Conservation (phyloP, 1,284 basidiomycete genomes). For the Ceratobasidium papillatum region DNA sequence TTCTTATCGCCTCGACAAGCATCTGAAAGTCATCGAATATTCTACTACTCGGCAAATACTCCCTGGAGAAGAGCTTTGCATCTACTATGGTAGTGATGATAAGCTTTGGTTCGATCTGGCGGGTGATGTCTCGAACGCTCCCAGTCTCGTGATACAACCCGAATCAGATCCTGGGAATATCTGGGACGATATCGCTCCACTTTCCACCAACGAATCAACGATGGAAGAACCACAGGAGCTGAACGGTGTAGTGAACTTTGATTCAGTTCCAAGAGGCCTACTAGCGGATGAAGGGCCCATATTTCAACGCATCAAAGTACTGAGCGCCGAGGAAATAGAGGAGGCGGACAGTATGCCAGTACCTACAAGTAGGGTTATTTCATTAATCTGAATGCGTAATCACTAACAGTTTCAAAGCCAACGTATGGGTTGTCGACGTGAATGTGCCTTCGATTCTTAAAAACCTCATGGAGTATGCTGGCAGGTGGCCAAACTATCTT, state of each 20-base stretch:
- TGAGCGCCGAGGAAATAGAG: slow-evolving; percentile 49
- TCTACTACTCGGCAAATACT: slow-evolving; percentile 64
- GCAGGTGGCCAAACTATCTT: background rate
- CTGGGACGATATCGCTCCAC: background rate
- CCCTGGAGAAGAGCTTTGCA: slow-evolving; percentile 77
- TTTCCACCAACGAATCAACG: background rate
- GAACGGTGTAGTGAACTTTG: background rate
- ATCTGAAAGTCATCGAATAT: slow-evolving; percentile 71
- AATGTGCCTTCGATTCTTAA: slow-evolving; percentile 69
- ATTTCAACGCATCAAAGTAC: slow-evolving; percentile 51
- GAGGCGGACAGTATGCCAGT: slow-evolving; percentile 51
- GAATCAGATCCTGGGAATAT: background rate
- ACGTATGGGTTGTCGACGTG: slow-evolving; percentile 89
- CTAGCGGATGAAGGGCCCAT: slow-evolving; percentile 43
- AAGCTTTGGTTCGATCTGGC: slow-evolving; percentile 64
- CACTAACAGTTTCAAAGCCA: slow-evolving; percentile 54
- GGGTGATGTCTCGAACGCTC: background rate
- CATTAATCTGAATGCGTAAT: background rate
- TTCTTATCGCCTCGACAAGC: slow-evolving; percentile 62
- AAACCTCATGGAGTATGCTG: slow-evolving; percentile 68
- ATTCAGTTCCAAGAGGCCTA: background rate
- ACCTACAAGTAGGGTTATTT: slow-evolving; percentile 32
- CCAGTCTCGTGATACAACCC: background rate
- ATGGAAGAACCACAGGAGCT: slow-evolving; percentile 4
- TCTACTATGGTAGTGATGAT: slow-evolving; percentile 70